A percentile compares a stretch with the other conserved stretches of the same genome.
Conservation (phyloP, 2,329 filamentous ascomycete species). For the Fusarium clavum region DNA sequence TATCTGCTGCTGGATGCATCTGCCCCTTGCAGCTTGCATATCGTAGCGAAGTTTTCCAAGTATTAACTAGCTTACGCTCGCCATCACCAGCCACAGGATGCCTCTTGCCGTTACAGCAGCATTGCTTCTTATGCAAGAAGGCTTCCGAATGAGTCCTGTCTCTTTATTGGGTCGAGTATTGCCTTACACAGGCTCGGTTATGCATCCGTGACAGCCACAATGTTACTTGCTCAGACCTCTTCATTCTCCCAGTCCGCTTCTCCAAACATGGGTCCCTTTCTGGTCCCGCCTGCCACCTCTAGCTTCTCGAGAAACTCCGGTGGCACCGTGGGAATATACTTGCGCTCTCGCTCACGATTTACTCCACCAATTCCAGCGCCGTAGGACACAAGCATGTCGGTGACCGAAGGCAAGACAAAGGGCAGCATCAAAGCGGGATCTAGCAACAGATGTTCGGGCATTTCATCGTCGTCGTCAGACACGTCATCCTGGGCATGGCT, state of each 20-base stretch:
- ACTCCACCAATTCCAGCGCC: constrained; percentile 94
- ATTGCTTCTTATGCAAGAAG: constrained; percentile 10
- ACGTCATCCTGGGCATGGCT: constrained; percentile 50
- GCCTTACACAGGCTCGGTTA: background rate
- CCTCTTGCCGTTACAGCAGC: constrained; percentile 14
- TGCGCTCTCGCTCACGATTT: constrained; percentile 89
- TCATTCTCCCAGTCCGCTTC: constrained; percentile 77
- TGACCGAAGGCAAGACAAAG: constrained; percentile 94
- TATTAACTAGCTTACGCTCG: constrained; percentile 20
- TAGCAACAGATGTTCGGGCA: constrained; percentile 80
- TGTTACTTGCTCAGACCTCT: constrained; percentile 58
- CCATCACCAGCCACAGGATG: constrained; percentile 8
- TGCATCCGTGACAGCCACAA: constrained; percentile 11
- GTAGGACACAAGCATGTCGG: constrained; percentile 96
- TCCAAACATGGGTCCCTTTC: constrained; percentile 67
- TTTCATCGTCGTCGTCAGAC: constrained; percentile 73
- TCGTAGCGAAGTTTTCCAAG: constrained; percentile 20
- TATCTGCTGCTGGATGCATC: constrained; percentile 17
- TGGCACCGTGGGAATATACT: constrained; percentile 95
- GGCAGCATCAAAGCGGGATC: constrained; percentile 94
- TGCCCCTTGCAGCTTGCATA: constrained; percentile 46
- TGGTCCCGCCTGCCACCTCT: constrained; percentile 67
- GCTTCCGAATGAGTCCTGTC: constrained; percentile 1
- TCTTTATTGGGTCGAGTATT: constrained; percentile 1
- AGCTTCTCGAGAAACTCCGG: constrained; percentile 92